Conservation (phyloP, 2,329 filamentous ascomycete genomes). For the Tolypocladium paradoxum region DNA sequence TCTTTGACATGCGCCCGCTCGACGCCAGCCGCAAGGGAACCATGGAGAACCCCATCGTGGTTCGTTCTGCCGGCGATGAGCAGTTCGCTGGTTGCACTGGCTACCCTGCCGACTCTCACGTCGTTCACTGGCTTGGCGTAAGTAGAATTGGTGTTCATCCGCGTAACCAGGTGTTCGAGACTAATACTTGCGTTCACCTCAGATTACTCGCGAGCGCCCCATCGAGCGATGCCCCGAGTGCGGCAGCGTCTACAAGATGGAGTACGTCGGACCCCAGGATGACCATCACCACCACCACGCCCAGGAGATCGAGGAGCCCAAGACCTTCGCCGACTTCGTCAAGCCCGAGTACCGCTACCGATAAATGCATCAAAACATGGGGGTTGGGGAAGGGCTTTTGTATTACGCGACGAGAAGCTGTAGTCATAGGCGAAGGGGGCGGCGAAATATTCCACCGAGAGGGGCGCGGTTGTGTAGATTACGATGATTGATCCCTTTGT, state of each 20-base stretch:
- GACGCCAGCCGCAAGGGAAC: conserved; percentile 90
- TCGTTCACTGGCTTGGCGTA: conserved; percentile 84
- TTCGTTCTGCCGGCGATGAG: conserved; percentile 89
- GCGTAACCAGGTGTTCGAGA: background rate
- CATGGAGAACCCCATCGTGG: conserved; percentile 76
- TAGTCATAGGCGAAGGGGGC: conserved; percentile 8
- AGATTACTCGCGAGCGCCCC: conserved; percentile 83
- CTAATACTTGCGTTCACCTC: conserved; percentile 1
- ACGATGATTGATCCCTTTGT: conserved; percentile 24
- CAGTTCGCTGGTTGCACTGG: conserved; percentile 97
- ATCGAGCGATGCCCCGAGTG: conserved; percentile 95
- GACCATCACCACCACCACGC: conserved; percentile 53
- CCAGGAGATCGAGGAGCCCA: conserved; percentile 69
- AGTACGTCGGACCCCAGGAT: conserved; percentile 79
- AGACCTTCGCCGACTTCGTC: conserved; percentile 94
- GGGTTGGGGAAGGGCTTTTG: conserved; percentile 5
- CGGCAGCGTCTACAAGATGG: conserved; percentile 94
- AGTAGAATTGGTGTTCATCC: conserved; percentile 21
- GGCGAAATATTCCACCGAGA: conserved; percentile 10
- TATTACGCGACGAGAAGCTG: conserved; percentile 15
- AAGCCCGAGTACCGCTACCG: conserved; percentile 86
- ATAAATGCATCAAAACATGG: conserved; percentile 18
- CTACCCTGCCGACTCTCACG: conserved; percentile 82
- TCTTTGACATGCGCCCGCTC: conserved; percentile 97
- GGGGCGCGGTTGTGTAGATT: conserved; percentile 28